These are phyloP conservation scores for Zygosaccharomyces pseudobailii DNA, from an alignment of 1,139 yeast species.

Conservation along the genomic window DNA sequence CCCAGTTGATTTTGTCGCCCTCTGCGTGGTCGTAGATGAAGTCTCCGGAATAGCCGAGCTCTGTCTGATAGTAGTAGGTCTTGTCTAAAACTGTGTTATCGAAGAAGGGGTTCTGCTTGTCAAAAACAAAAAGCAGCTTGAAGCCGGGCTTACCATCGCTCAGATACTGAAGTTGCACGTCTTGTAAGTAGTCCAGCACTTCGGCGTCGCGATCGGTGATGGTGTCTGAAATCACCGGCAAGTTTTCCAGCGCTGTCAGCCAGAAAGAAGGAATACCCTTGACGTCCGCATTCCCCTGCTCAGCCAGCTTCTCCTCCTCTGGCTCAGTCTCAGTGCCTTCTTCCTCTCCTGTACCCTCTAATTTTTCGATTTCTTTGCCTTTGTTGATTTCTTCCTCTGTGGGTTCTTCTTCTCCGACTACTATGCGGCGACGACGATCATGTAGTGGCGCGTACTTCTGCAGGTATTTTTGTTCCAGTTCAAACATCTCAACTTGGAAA, in stretches of 20 bases:
- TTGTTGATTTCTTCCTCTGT: slow-evolving; percentile 68
- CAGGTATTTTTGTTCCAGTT: slow-evolving; percentile 77
- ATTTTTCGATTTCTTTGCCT: slow-evolving; percentile 61
- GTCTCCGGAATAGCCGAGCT: slow-evolving; percentile 92
- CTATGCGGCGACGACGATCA: slow-evolving; percentile 65
- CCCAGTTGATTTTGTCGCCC: slow-evolving; percentile 86
- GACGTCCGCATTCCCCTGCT: slow-evolving; percentile 43
- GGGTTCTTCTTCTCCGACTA: slow-evolving; percentile 74
- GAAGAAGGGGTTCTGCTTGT: slow-evolving; percentile 66
- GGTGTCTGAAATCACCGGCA: slow-evolving; percentile 75
- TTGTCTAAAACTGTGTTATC: slow-evolving; percentile 67
- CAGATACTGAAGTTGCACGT: slow-evolving; percentile 77
- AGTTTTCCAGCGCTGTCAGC: slow-evolving; percentile 91
- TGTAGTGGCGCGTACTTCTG: slow-evolving; percentile 73
- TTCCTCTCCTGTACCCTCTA: slow-evolving; percentile 43
- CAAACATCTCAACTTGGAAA: slow-evolving; percentile 84
- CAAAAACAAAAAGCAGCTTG: slow-evolving; percentile 76
- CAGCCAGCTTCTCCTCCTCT: slow-evolving; percentile 45
- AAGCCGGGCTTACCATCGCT: slow-evolving; percentile 75
- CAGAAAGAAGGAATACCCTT: slow-evolving; percentile 92
- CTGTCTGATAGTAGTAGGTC: slow-evolving; percentile 91
- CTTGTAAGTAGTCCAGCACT: slow-evolving; percentile 62
- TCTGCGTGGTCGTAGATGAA: slow-evolving; percentile 96
- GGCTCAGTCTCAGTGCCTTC: slow-evolving; percentile 41
- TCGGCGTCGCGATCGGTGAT: slow-evolving; percentile 89